Evolutionary conservation across 106 monocot species (phyloP).

Genomic region (Alisma plantagoaquatica): DNA sequence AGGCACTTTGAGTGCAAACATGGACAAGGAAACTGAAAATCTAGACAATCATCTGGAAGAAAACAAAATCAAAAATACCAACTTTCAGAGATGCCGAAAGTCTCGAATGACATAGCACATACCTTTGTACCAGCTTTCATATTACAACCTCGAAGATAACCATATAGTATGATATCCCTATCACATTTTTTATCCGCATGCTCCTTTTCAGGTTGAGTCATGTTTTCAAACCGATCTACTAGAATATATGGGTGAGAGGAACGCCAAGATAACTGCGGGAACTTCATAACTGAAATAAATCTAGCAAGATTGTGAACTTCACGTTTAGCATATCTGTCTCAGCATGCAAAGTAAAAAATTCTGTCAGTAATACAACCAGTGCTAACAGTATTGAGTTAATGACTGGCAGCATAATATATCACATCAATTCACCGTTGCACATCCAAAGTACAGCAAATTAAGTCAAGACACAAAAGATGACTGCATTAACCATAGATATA

Average conservation of each 20-base stretch:
- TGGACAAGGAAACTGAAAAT: too few relatives aligned
- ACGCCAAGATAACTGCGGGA: conserved; percentile 74
- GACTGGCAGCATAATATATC: background rate
- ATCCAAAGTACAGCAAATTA: too few relatives aligned
- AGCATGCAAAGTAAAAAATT: background rate
- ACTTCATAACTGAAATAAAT: conserved; percentile 92
- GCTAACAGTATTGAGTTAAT: background rate
- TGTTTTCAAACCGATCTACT: conserved; percentile 93
- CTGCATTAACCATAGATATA: too few relatives aligned
- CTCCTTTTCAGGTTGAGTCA: conserved; percentile 67
- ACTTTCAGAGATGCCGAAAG: too few relatives aligned
- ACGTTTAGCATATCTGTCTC: conserved; percentile 83
- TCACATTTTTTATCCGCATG: conserved; percentile 75
- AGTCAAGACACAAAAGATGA: too few relatives aligned
- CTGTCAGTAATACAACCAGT: too few relatives aligned
- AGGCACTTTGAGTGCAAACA: too few relatives aligned
- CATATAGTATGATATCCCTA: conserved; percentile 90
- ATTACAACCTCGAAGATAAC: conserved; percentile 96
- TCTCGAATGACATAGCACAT: conserved; percentile 5
- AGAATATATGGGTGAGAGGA: conserved; percentile 84
- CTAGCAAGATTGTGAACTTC: conserved; percentile 95
- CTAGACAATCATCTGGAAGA: too few relatives aligned
- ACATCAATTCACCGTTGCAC: background rate
- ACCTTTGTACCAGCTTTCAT: conserved; percentile 89
- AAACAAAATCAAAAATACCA: too few relatives aligned